Conservation (phyloP, 768 basidiomycete species). For the Filobasidium floriforme region DNA sequence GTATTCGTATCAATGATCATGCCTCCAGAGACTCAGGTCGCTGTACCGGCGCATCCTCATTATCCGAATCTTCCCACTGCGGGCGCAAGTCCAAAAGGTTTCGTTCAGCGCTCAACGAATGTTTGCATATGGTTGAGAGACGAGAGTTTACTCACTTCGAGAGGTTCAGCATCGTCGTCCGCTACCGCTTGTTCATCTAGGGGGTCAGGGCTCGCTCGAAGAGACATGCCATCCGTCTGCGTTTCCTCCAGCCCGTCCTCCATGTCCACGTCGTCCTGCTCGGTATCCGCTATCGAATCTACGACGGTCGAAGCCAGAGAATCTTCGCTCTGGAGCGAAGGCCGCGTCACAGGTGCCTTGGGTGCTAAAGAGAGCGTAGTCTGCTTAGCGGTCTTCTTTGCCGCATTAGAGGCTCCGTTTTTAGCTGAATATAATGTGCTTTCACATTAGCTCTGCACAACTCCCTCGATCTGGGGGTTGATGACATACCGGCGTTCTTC, state of each 20-base stretch:
- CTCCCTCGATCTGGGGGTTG: not conserved
- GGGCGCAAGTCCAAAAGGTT: not conserved
- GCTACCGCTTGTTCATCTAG: constrained; percentile 1
- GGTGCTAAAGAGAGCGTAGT: constrained; percentile 6
- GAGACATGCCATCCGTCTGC: constrained; percentile 8
- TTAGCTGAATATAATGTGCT: not conserved
- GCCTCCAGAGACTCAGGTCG: not conserved
- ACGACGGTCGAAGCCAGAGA: constrained; percentile 5
- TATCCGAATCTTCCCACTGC: constrained; percentile 19
- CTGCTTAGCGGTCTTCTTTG: constrained; percentile 10
- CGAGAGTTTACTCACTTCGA: constrained; percentile 1
- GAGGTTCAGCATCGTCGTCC: constrained; percentile 18
- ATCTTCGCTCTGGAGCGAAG: constrained; percentile 12
- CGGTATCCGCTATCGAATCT: not conserved
- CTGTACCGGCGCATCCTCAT: not conserved
- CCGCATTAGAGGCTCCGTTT: not conserved
- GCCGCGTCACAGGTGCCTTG: constrained; percentile 10
- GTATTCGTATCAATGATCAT: not conserved
- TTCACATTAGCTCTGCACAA: not conserved
- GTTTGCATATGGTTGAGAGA: not conserved
- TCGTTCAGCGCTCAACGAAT: not conserved
- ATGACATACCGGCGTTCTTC: constrained; percentile 6
- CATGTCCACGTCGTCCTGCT: not conserved
- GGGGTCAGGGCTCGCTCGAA: constrained; percentile 11
- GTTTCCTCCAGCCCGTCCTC: constrained; percentile 19